These are phyloP conservation scores for Hirsutella thompsonii DNA, from an alignment of 2,329 filamentous ascomycete genomes.

Conservation along the genomic window DNA sequence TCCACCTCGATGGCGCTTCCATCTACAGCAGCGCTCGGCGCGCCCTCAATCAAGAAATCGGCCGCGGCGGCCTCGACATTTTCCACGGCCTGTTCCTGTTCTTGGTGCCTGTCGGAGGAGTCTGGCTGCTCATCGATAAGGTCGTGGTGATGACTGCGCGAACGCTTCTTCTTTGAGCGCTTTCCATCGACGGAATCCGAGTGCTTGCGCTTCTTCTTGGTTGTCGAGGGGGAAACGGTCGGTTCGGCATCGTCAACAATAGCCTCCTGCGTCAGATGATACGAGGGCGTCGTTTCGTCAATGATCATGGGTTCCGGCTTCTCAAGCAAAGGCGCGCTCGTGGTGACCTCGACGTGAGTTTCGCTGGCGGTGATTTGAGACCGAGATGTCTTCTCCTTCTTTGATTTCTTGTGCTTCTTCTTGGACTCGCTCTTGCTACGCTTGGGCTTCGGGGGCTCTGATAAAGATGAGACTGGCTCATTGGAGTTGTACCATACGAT, in stretches of 20 bases:
- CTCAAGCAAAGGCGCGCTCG: background rate
- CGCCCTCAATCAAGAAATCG: conserved; percentile 5
- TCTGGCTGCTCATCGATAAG: background rate
- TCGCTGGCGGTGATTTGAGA: background rate
- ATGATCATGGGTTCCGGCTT: background rate
- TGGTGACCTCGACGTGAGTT: background rate
- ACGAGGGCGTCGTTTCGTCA: background rate
- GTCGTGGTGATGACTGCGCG: conserved; percentile 10
- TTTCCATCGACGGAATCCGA: conserved; percentile 17
- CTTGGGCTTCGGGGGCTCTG: conserved; percentile 12
- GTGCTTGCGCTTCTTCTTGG: conserved; percentile 20
- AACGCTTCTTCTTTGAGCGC: conserved; percentile 19
- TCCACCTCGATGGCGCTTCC: conserved; percentile 8
- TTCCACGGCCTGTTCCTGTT: conserved; percentile 5
- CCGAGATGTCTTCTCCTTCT: conserved; percentile 5
- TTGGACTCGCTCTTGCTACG: conserved; percentile 16
- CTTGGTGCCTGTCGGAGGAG: too few relatives aligned
- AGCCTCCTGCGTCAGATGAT: conserved; percentile 2
- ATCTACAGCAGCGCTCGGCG: conserved; percentile 3
- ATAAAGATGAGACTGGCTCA: too few relatives aligned
- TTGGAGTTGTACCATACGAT: too few relatives aligned
- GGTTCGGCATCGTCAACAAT: conserved; percentile 7
- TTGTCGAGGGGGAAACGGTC: conserved; percentile 8
- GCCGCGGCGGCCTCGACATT: background rate
- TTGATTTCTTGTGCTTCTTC: conserved; percentile 14